These are phyloP conservation scores for Penicillium paneum DNA, from an alignment of 2,329 filamentous ascomycete species.

Conservation along the genomic window DNA sequence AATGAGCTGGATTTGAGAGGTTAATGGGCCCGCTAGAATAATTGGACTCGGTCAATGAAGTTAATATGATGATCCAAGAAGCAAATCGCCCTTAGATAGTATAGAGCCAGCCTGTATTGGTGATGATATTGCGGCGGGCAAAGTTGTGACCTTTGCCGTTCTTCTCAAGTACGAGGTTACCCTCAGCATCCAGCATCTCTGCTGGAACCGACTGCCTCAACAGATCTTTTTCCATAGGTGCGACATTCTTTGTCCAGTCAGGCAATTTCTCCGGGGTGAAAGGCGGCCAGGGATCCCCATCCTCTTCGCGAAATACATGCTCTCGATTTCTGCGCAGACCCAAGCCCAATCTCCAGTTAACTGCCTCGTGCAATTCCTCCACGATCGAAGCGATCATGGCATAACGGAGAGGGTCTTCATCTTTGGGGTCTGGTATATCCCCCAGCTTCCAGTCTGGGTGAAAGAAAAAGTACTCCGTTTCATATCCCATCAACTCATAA, in stretches of 20 bases:
- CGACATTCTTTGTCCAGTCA: conserved; percentile 18
- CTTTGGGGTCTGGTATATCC: conserved; percentile 25
- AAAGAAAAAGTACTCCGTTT: conserved; percentile 28
- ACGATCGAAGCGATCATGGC: conserved; percentile 26
- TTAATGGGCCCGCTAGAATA: not conserved
- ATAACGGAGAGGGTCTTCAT: conserved; percentile 29
- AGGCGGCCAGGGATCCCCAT: conserved; percentile 22
- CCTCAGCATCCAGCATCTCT: conserved; percentile 11
- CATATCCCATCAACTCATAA: conserved; percentile 21
- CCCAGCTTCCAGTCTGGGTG: conserved; percentile 16
- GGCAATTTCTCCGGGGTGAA: conserved; percentile 21
- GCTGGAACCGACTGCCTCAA: conserved; percentile 11
- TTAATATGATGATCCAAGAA: too few species aligned
- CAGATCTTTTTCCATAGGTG: conserved; percentile 12
- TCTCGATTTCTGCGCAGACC: conserved; percentile 24
- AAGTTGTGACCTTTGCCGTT: conserved; percentile 20
- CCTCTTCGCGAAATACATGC: conserved; percentile 24
- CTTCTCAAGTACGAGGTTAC: conserved; percentile 22
- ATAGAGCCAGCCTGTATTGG: conserved; percentile 27
- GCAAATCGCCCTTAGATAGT: conserved; percentile 21
- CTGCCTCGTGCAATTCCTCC: conserved; percentile 22
- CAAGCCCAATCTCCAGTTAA: conserved; percentile 29
- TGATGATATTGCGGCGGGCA: conserved; percentile 26
- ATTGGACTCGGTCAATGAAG: not conserved
- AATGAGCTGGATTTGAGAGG: too few species aligned